Conservation (phyloP, 805 yeast genomes). For the Metschnikowia dekortorum region DNA sequence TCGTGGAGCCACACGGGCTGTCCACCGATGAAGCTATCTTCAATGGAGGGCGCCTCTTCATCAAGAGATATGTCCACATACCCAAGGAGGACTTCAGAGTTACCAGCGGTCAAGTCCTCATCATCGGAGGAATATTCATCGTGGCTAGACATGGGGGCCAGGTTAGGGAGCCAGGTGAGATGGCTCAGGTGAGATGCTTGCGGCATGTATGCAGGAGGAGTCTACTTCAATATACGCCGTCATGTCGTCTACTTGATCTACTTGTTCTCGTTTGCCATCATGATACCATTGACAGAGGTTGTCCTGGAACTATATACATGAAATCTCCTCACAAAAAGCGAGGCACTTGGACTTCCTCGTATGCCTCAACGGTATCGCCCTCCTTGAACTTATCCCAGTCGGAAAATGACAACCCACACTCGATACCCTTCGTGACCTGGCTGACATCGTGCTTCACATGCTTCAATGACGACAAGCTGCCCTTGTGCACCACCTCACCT, state of each 20-base stretch:
- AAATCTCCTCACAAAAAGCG: conserved; percentile 25
- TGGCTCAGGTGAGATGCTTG: background rate
- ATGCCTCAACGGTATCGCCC: conserved; percentile 73
- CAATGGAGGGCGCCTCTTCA: conserved; percentile 34
- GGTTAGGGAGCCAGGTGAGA: background rate
- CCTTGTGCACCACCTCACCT: conserved; percentile 46
- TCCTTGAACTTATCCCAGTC: conserved; percentile 63
- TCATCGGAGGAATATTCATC: conserved; percentile 55
- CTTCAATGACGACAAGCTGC: conserved; percentile 67
- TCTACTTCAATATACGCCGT: too few relatives aligned
- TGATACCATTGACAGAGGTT: too few relatives aligned
- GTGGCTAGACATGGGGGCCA: conserved; percentile 30
- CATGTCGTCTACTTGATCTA: too few relatives aligned
- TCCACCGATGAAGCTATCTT: conserved; percentile 83
- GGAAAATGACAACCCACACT: conserved; percentile 80
- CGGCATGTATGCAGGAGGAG: background rate
- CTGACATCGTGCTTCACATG: conserved; percentile 74
- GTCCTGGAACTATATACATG: background rate
- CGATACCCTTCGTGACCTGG: conserved; percentile 79
- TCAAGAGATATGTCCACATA: conserved; percentile 57
- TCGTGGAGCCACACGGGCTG: conserved; percentile 60
- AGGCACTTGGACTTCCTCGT: conserved; percentile 54
- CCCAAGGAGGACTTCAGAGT: conserved; percentile 51
- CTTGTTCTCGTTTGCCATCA: too few relatives aligned
- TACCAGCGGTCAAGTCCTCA: conserved; percentile 33